Evolutionary conservation across 768 basidiomycete species (phyloP), one percentile per base, ranked within the genome.

Genomic region (Pleurotus eryngii): DNA sequence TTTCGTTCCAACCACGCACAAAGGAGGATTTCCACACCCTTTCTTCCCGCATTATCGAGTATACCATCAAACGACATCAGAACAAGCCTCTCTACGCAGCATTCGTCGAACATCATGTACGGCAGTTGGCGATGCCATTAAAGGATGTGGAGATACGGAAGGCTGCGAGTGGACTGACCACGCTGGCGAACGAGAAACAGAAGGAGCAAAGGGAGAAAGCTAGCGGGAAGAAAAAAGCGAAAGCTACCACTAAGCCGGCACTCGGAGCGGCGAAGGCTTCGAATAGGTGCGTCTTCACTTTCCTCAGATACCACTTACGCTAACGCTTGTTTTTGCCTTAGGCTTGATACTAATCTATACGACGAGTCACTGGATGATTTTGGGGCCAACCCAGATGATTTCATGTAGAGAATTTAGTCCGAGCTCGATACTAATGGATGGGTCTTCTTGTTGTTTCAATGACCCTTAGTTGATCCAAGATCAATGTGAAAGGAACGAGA

Each of bases 171-270:
- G 85, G 78, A 3, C 75, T 99, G 55, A 92, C 91, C 14, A 87
- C 90, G 2, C 78, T 98, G 5, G 90, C 94, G 49, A 98, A 96
- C 66, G 93, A 95, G 76, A 99, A 98, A 76, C 92, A 95, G 74
- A 91, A 85, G 73, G 92, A 92, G 67, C 86, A 89, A 64, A 81
- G 88, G 61, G 92, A 95, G 37, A 92, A 89, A 70, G 79, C 85
- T 2, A 87, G 84, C 59, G 92, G 93, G 27, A 97, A 95, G 83
- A 96, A 94, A 78, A 95, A 95, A 76, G 73, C 80, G 46, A 90
- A 90, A 73, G 72, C 78, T 5, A 71, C 80, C 0, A 70, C 77
- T 15, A 97, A 91, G 69, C 95, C 95, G 20, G 81, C 71, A 4
- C 72, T 97, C 37, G 94, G 92, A 1, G 81, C 85, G 15, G 76